Base-by-base conservation (phyloP, 805 yeast species). In the Wickerhamomyces canadensis region DNA sequence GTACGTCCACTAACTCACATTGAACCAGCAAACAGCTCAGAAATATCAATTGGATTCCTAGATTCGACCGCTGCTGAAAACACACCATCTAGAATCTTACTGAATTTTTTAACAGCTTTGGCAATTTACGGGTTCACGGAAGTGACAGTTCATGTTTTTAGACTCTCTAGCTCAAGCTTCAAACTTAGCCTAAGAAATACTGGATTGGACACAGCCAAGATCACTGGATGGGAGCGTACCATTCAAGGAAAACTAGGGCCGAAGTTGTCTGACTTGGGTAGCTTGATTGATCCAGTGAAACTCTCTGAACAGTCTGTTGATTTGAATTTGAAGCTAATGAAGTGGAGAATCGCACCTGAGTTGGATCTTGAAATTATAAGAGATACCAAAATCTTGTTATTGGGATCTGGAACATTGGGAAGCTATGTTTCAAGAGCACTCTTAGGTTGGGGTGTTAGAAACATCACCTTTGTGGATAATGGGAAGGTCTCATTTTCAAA, bases 331-430 rank as follows among this genome's bases (percentile, higher is more conserved):
- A 85, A 86, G 61, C 65, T 93, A 31, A 93, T 93, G 98, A 87
- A 88, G 55, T 93, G 99, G 99, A 71, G 98, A 47, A 75, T 93
- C 14, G 87, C 85, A 0, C 98, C 98, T 0, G 71, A 77, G 8
- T 55, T 93, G 4, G 74, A 93, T 52, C 65, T 93, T 33, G 89
- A 84, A 6, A 54, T 62, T 3, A 65, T 93, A 17, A 73, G 76
- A 45, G 41, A 60, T 14, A 72, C 81, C 10, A 80, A 72, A 45
- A 82, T 89, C 27, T 60, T 93, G 30, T 63, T 93, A 13, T 68
- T 93, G n/a, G 99, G 99, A 0, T 84, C 98, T 0, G 99, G 99
- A 6, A 93, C 99, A 3, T 67, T 94, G 7, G 99, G 98, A 0
- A 82, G 94, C 41, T 91, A 91, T 52, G 91, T 93, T 6, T 74